Percentiles rank a stretch among this genome's conserved stretches.
These are phyloP conservation scores for Acer campestre DNA, from an alignment of 345 rosid genomes.

Conservation along the genomic window DNA sequence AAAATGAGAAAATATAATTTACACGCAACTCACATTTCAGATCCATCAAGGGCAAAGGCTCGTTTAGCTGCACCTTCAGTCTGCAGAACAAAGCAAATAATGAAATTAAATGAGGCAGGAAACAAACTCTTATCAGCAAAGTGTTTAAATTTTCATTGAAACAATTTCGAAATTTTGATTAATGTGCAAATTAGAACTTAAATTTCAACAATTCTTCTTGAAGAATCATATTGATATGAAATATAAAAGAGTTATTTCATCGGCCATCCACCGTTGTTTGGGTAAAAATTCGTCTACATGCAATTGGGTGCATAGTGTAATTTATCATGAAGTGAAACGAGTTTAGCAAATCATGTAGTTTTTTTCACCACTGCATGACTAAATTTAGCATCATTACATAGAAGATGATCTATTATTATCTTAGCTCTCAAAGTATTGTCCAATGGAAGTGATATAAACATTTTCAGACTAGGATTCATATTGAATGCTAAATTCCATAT, in stretches of 20 bases:
- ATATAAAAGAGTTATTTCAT: not conserved
- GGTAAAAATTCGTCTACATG: not conserved
- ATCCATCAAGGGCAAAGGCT: slow-evolving; percentile 77
- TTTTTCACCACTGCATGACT: not conserved
- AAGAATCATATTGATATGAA: not conserved
- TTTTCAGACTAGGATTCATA: not conserved
- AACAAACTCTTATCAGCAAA: not conserved
- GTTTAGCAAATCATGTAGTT: not conserved
- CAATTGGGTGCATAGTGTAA: not conserved
- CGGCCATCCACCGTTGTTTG: not conserved
- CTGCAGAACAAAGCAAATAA: slow-evolving; percentile 31
- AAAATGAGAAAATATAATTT: not conserved
- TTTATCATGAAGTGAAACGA: not conserved
- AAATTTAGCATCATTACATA: not conserved
- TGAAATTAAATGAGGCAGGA: not conserved
- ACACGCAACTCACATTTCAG: slow-evolving; percentile 68
- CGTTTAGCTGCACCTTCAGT: slow-evolving; percentile 81
- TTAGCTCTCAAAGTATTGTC: not conserved
- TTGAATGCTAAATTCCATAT: not conserved
- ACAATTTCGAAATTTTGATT: not conserved
- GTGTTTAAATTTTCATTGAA: too few species aligned
- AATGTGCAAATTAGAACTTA: not conserved
- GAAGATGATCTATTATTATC: not conserved
- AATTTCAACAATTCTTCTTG: not conserved
- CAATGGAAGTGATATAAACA: not conserved